A percentile compares a stretch with the other conserved stretches of the same genome.
Evolutionary conservation across 2,329 filamentous ascomycete genomes (phyloP).

Genomic region (Saccharata proteae): DNA sequence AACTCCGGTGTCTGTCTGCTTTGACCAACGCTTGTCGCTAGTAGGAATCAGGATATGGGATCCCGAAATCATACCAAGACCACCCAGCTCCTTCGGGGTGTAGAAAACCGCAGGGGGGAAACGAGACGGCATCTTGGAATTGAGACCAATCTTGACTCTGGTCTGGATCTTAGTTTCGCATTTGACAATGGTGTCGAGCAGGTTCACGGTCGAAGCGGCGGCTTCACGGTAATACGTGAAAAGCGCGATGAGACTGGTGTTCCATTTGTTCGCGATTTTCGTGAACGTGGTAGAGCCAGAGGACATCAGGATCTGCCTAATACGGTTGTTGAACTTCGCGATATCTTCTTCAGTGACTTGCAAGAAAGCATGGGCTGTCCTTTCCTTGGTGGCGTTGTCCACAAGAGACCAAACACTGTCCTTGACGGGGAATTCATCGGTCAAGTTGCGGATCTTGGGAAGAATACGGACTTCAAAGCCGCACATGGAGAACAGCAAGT

Average conservation of each 20-base stretch:
- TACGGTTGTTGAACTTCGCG: slow-evolving; percentile 97
- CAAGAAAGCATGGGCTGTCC: slow-evolving; percentile 92
- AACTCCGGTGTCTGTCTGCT: slow-evolving; percentile 93
- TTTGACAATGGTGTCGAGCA: slow-evolving; percentile 96
- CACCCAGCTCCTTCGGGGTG: slow-evolving; percentile 93
- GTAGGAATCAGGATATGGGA: slow-evolving; percentile 96
- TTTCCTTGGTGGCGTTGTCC: slow-evolving; percentile 91
- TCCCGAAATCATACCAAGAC: slow-evolving; percentile 96
- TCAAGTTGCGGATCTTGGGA: slow-evolving; percentile 87
- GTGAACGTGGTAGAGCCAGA: slow-evolving; percentile 99
- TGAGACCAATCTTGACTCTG: slow-evolving; percentile 93
- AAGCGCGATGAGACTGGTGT: slow-evolving; percentile 88
- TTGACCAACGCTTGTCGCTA: slow-evolving; percentile 95
- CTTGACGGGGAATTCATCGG: slow-evolving; percentile 93
- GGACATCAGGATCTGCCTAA: slow-evolving; percentile 97
- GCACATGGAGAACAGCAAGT: slow-evolving; percentile 93
- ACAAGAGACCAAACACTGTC: slow-evolving; percentile 97
- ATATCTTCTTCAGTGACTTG: slow-evolving; percentile 98
- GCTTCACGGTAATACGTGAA: slow-evolving; percentile 99
- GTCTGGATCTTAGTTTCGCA: slow-evolving; percentile 99
- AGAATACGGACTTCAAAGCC: slow-evolving; percentile 95
- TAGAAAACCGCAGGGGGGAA: slow-evolving; percentile 99
- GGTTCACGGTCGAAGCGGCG: slow-evolving; percentile 84
- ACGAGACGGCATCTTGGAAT: slow-evolving; percentile 98
- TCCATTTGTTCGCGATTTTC: slow-evolving; percentile 99